A percentile compares a stretch with the other conserved stretches of the same genome.
phyloP scores from a whole-genome alignment of 768 basidiomycete genomes.

The Leccinum incarnatum region DNA sequence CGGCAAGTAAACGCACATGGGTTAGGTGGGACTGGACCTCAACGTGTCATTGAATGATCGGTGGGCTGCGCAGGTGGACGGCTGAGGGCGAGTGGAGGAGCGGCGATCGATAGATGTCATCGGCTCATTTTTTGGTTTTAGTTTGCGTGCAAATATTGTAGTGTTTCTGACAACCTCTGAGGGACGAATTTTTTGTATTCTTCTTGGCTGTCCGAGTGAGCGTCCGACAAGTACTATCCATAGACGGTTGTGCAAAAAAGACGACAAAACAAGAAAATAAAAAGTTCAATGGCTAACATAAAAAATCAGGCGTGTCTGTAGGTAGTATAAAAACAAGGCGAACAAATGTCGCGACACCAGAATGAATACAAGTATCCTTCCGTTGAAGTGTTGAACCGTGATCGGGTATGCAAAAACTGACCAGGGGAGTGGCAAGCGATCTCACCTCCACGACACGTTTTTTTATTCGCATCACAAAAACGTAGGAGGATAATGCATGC shows the following conservation, averaged over 20 bases:
- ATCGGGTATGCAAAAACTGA: background rate
- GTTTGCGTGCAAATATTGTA: background rate
- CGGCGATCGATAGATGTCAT: background rate
- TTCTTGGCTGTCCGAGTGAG: background rate
- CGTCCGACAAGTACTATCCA: too few species aligned
- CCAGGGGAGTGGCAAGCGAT: background rate
- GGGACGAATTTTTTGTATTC: background rate
- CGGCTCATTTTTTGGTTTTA: background rate
- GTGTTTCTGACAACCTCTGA: background rate
- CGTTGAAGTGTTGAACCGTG: background rate
- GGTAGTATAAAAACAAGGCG: too few species aligned
- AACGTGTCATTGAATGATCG: background rate
- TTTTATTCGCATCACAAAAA: background rate
- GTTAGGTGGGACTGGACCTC: background rate
- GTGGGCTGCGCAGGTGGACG: background rate
- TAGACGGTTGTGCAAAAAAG: too few species aligned
- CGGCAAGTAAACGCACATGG: conserved; percentile 22
- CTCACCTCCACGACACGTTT: background rate
- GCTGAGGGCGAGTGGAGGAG: background rate
- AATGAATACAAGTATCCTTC: too few species aligned
- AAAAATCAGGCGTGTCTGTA: too few species aligned
- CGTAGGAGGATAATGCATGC: conserved; percentile 7
- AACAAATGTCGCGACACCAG: too few species aligned
- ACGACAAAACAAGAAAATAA: too few species aligned
- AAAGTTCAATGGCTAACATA: too few species aligned